Base-by-base conservation (phyloP, 257 asterid genomes). In the Striga asiatica region DNA sequence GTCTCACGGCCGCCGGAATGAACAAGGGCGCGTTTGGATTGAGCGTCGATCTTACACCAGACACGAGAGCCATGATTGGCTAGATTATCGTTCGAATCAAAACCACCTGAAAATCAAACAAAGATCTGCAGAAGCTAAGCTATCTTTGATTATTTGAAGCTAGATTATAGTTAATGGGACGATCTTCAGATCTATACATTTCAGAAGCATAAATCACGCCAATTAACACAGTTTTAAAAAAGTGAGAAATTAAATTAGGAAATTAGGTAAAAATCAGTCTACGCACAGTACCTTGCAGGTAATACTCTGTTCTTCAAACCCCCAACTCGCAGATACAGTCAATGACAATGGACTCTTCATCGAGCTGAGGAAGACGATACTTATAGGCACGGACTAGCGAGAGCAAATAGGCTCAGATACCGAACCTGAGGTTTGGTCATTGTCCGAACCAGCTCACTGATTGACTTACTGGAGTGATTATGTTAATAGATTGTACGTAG, bases 11-110 rank as follows among this genome's bases (percentile, higher is more conserved):
- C 5, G 94, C 83, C 18, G 98, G 98, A 46, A 89, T 68, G 35
- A 73, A 89, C 64, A 77, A 66, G 0, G 93, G 94, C 0, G 98
- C 98, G 56, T 89, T 78, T 1, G 98, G 98, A 69, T 85, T 89
- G 69, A 86, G 76, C 9, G 35, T 76, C 51, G 54, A n/a, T 7
- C 93, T 73, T 65, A 81, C 69, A 29, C 95, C 92, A 19, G 94
- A 77, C 11, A 86, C 95, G 35, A 89, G 46, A 50, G 96, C 87
- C 98, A 89, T 89, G 50, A 35, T 51, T 17, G 37, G 21, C n/a
- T n/a, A n/a, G n/a, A n/a, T n/a, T 54, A 25, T 28, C 24, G 49
- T 32, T 43, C 61, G 46, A 49, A 53, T 60, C 78, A 34, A 70
- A 50, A 50, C 17, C 66, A 49, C 61, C 77, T 43, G 77, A 11